Conservation (phyloP, 2,329 filamentous ascomycete species). For the Paraphoma chrysanthemicola region DNA sequence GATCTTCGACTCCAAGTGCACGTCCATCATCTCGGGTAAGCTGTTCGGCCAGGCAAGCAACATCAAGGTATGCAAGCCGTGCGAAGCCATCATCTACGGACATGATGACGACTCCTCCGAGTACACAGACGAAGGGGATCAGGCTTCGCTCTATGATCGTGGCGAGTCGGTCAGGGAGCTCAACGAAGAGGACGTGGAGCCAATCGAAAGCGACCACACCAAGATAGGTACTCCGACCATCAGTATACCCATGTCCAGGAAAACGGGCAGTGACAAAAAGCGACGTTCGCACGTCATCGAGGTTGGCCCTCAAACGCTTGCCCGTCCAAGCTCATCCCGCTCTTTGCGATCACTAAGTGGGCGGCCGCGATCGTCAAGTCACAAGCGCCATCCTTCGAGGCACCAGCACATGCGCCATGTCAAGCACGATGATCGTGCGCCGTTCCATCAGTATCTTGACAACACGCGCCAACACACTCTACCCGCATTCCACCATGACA, state of each 20-base stretch:
- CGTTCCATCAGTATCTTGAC: conserved; percentile 81
- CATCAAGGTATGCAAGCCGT: conserved; percentile 90
- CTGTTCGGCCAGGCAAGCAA: conserved; percentile 86
- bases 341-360: conserved; percentile 78
- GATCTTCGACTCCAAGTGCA: conserved; percentile 97
- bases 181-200: conserved; percentile 32
- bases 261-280: conserved; percentile 76
- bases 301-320: conserved; percentile 76
- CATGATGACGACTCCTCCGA: conserved; percentile 92
- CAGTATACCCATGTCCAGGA: conserved; percentile 69
- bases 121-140: conserved; percentile 81
- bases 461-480: conserved; percentile 72
- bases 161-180: conserved; percentile 29
- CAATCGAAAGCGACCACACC: conserved; percentile 47
- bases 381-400: conserved; percentile 86
- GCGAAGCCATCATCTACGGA: conserved; percentile 87
- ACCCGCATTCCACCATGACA: conserved; percentile 96
- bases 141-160: conserved; percentile 60
- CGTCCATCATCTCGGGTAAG: conserved; percentile 84
- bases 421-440: conserved; percentile 82
- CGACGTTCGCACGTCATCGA: conserved; percentile 89
- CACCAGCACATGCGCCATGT: conserved; percentile 82
- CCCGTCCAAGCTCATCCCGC: conserved; percentile 90
- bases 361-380: conserved; percentile 77
- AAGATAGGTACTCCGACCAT: conserved; percentile 65